Evolutionary conservation across 1,284 basidiomycete genomes (phyloP).

Genomic region (Chalciporus sp.): DNA sequence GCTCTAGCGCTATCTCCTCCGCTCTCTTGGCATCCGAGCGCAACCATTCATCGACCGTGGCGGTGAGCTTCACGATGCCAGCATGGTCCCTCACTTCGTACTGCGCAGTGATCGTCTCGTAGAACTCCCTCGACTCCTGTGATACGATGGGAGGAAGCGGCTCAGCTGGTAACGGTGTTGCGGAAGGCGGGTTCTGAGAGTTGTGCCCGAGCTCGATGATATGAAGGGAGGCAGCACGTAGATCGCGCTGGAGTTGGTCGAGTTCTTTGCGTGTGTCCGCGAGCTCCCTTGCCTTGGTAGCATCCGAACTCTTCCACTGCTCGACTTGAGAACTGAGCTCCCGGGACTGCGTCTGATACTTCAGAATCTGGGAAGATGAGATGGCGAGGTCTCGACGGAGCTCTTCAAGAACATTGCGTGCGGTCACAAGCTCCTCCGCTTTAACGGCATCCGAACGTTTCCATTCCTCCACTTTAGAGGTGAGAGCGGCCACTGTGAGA

Average conservation of each 20-base stretch:
- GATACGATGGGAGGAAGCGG: neutral
- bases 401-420: neutral
- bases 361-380: neutral
- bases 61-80: conserved; percentile 8
- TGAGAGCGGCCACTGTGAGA: neutral
- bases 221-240: neutral
- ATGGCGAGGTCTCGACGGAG: neutral
- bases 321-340: conserved; percentile 2
- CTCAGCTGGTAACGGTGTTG: neutral
- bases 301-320: neutral
- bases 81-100: conserved; percentile 5
- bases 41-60: conserved; percentile 14
- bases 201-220: neutral
- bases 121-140: neutral
- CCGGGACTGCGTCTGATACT: neutral
- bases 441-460: neutral
- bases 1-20: conserved; percentile 1
- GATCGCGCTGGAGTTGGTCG: neutral
- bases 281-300: neutral
- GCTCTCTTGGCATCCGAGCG: conserved; percentile 10
- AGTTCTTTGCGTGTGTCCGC: neutral
- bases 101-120: neutral
- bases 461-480: neutral
- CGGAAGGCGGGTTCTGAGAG: neutral
- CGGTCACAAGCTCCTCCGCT: conserved; percentile 1